Evolutionary conservation across 306 rosid genomes (phyloP).

Genomic region (Coriaria nepalensis): DNA sequence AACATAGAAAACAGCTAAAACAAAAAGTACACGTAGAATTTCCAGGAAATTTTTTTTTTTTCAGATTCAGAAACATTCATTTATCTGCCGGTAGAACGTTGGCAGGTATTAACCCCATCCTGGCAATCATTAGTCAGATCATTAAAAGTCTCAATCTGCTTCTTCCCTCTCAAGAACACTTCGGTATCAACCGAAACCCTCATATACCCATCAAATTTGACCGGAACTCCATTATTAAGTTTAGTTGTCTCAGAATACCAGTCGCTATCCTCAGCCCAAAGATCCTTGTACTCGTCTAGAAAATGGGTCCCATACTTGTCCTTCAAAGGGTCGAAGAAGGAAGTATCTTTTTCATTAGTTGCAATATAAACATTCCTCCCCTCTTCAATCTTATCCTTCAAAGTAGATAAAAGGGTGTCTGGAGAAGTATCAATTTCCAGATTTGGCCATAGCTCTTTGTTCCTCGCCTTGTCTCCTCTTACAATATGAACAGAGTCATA

Average conservation of each 20-base stretch:
- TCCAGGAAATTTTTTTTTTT: too few species aligned
- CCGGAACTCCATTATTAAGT: slow-evolving; percentile 57
- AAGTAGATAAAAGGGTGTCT: slow-evolving; percentile 52
- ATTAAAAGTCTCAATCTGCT: slow-evolving; percentile 88
- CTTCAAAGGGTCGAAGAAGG: slow-evolving; percentile 74
- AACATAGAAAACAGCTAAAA: slow-evolving; percentile 25
- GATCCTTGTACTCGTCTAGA: slow-evolving; percentile 80
- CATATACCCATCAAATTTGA: slow-evolving; percentile 97
- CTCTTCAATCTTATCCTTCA: slow-evolving; percentile 59
- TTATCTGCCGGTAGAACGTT: slow-evolving; percentile 18
- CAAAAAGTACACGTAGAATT: slow-evolving; percentile 26
- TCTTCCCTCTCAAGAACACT: slow-evolving; percentile 94
- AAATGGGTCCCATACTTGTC: slow-evolving; percentile 83
- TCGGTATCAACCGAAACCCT: slow-evolving; percentile 87
- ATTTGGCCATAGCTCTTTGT: slow-evolving; percentile 93
- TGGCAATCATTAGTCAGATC: slow-evolving; percentile 91
- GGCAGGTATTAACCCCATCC: slow-evolving; percentile 87
- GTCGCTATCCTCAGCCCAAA: slow-evolving; percentile 75
- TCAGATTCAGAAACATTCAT: slow-evolving; percentile 8
- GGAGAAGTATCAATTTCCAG: slow-evolving; percentile 83
- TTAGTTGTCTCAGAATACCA: slow-evolving; percentile 68
- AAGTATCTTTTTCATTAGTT: slow-evolving; percentile 58
- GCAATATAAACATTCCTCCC: slow-evolving; percentile 88
- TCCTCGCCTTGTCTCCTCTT: slow-evolving; percentile 89
- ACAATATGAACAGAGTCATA: slow-evolving; percentile 81